Percentiles rank a stretch among this genome's conserved stretches.
Evolutionary conservation across 1,284 basidiomycete genomes (phyloP).

Genomic region (Tranzscheliella williamsii): DNA sequence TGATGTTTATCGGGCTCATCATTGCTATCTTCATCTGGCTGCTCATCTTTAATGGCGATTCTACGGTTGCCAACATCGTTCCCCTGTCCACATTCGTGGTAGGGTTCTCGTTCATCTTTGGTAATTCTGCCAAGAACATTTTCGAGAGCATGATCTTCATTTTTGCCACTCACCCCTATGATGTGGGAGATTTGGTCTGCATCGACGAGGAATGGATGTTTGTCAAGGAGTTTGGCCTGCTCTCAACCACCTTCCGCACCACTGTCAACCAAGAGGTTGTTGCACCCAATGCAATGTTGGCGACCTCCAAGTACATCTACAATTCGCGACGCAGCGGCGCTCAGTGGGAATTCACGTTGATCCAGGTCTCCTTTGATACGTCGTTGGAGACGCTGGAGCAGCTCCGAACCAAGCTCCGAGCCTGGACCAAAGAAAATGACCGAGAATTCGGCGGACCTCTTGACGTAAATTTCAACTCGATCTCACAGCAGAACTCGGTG

Average conservation of each 20-base stretch:
- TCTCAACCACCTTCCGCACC: conserved; percentile 77
- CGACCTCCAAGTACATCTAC: conserved; percentile 76
- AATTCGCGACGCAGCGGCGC: conserved; percentile 48
- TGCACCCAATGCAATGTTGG: conserved; percentile 77
- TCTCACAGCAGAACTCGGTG: conserved; percentile 57
- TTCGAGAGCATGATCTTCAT: conserved; percentile 74
- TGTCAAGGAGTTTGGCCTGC: conserved; percentile 70
- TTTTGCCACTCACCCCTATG: conserved; percentile 67
- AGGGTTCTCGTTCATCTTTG: conserved; percentile 66
- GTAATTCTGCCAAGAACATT: conserved; percentile 77
- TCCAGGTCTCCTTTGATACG: conserved; percentile 58
- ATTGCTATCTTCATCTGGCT: conserved; percentile 74
- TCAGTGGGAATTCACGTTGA: conserved; percentile 75
- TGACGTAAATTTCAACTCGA: conserved; percentile 59
- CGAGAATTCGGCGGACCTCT: conserved; percentile 64
- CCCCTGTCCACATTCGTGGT: conserved; percentile 76
- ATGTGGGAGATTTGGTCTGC: conserved; percentile 59
- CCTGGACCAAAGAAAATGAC: conserved; percentile 71
- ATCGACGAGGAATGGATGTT: conserved; percentile 60
- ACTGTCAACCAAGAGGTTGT: conserved; percentile 78
- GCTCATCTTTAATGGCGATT: conserved; percentile 74
- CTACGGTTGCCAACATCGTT: conserved; percentile 76
- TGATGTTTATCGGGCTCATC: conserved; percentile 69
- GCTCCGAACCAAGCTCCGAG: conserved; percentile 68
- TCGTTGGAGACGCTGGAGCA: conserved; percentile 67